Evolutionary conservation across 108 stramenopile species (phyloP).

Genomic region (Schizochytrium sp.): DNA sequence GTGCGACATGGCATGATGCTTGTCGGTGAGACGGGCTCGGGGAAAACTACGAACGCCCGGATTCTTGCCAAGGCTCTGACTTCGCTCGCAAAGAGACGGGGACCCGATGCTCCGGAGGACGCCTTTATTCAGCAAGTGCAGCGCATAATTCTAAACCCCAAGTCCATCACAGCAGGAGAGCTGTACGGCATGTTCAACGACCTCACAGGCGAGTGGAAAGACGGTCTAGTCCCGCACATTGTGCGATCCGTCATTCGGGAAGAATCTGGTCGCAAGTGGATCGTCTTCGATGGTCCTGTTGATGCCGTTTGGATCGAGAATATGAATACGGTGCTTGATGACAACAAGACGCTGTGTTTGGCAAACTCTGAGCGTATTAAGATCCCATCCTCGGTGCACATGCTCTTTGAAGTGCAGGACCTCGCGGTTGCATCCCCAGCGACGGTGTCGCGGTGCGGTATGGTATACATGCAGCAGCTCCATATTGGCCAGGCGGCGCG

Average conservation of each 20-base stretch:
- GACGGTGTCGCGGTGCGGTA: slow-evolving; percentile 62
- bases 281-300: slow-evolving; percentile 58
- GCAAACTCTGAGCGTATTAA: slow-evolving; percentile 60
- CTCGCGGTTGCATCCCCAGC: slow-evolving; percentile 54
- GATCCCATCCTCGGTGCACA: slow-evolving; percentile 48
- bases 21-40: slow-evolving; percentile 52
- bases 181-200: slow-evolving; percentile 55
- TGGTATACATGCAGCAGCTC: slow-evolving; percentile 59
- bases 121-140: slow-evolving; percentile 51
- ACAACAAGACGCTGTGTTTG: slow-evolving; percentile 60
- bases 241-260: slow-evolving; percentile 42
- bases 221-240: slow-evolving; percentile 52
- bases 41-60: slow-evolving; percentile 42
- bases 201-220: slow-evolving; percentile 56
- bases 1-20: slow-evolving; percentile 65
- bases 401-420: slow-evolving; percentile 60
- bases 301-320: slow-evolving; percentile 66
- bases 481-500: slow-evolving; percentile 22
- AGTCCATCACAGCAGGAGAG: slow-evolving; percentile 55
- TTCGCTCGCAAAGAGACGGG: slow-evolving; percentile 28
- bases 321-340: slow-evolving; percentile 64
- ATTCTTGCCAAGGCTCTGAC: slow-evolving; percentile 44
- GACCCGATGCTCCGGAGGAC: slow-evolving; percentile 21
- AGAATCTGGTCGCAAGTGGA: slow-evolving; percentile 49
- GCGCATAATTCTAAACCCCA: slow-evolving; percentile 49